Evolutionary conservation across 169 alveolate species (phyloP), one percentile per base, ranked within the genome.

Genomic region (Plasmodium ovale): DNA sequence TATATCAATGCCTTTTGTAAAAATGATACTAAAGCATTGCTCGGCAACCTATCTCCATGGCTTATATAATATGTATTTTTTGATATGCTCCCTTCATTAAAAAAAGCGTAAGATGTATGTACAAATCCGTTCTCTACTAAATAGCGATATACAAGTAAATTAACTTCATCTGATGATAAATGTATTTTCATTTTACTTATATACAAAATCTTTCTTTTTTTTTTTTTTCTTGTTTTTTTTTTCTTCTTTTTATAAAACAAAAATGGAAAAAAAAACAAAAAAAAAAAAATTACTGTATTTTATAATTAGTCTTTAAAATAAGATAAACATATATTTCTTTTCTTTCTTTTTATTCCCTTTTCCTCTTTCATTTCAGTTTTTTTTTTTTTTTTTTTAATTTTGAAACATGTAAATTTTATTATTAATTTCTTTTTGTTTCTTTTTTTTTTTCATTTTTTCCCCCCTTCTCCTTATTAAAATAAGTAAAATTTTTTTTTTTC

Each of bases 1-100:
- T 92, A 96, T 35, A 95, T 92, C 91, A 96, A 77, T n/a, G 98
- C 97, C 89, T 96, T 96, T 89, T 96, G 98, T 87, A 96, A 89
- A 29, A 96, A 94, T 16, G 97, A 92, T 29, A 96, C 95, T 54
- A 96, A 79, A 27, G 98, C 97, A 77, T 93, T 94, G 12, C 97
- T 95, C 23, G 98, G 98, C 27, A 96, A 87, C 70, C 88, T 95
- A 44, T 95, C 98, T 53, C 94, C 94, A 87, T 96, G 98, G 60
- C 96, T 89, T 70, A 82, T 72, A 70, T 93, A 95, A 74, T 88
- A 95, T 12, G 97, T 95, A 31, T 95, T 96, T 72, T 92, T 92
- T 42, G 91, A 89, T 42, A 96, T 92, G 51, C 88, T 87, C 14
- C 96, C 97, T 88, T 96, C 98, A 47, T 95, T 88, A 70, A 88